A percentile compares a stretch with the other conserved stretches of the same genome.
These are phyloP conservation scores for Metschnikowia koreensis DNA, from an alignment of 805 yeast species.

Conservation along the genomic window DNA sequence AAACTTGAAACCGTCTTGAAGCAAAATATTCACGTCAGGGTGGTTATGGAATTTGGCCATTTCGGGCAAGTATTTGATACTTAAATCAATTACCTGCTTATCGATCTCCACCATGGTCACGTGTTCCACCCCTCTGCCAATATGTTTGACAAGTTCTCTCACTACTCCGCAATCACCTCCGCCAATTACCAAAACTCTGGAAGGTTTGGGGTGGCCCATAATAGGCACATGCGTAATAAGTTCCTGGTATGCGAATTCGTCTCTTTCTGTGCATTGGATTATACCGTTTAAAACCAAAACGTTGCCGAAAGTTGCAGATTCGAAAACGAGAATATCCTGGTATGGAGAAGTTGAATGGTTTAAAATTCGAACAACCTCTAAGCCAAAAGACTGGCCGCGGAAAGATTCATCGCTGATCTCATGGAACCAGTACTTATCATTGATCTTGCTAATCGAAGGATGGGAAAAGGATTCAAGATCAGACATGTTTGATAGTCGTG, in stretches of 20 bases:
- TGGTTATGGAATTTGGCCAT: conserved; percentile 70
- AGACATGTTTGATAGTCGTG: conserved; percentile 4
- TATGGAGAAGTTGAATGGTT: conserved; percentile 65
- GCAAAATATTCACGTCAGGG: conserved; percentile 61
- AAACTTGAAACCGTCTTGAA: conserved; percentile 83
- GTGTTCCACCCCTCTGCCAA: conserved; percentile 44
- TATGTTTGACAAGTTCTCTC: conserved; percentile 80
- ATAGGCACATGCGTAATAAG: conserved; percentile 83
- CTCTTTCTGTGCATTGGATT: conserved; percentile 87
- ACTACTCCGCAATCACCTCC: conserved; percentile 97
- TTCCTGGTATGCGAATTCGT: conserved; percentile 93
- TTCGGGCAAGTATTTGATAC: conserved; percentile 68
- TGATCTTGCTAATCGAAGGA: conserved; percentile 25
- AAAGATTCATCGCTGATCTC: conserved; percentile 69
- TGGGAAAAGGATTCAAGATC: conserved; percentile 20
- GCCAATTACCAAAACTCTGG: conserved; percentile 80
- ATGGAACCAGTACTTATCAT: conserved; percentile 64
- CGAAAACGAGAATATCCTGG: conserved; percentile 81
- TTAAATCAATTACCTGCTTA: conserved; percentile 70
- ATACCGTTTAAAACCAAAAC: conserved; percentile 88
- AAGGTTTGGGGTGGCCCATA: conserved; percentile 73
- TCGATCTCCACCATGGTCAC: conserved; percentile 89
- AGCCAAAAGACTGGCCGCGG: conserved; percentile 83
- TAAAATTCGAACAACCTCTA: conserved; percentile 63
- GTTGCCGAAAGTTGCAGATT: conserved; percentile 75